phyloP scores from a whole-genome alignment of 495 filamentous ascomycete species.

The Tuber umbilicatum region DNA sequence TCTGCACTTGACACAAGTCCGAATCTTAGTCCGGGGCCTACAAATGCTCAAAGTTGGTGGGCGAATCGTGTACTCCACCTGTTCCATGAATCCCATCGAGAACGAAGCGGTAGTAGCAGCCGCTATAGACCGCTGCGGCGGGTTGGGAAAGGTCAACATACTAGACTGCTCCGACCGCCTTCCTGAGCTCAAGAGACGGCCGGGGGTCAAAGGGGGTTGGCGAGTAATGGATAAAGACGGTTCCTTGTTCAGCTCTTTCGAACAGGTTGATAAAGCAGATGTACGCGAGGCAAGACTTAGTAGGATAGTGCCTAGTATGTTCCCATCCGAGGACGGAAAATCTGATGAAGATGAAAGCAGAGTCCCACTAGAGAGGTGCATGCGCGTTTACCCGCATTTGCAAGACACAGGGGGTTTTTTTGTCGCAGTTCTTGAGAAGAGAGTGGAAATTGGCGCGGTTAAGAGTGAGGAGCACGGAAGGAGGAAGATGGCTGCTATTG shows the following conservation, averaged over 20 bases:
- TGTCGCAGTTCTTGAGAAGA: conserved; percentile 89
- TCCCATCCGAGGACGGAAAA: conserved; percentile 50
- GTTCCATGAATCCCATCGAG: conserved; percentile 95
- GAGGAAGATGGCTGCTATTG: conserved; percentile 52
- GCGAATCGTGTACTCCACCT: conserved; percentile 91
- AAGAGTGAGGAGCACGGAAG: conserved; percentile 60
- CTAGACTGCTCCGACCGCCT: conserved; percentile 73
- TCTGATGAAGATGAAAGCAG: conserved; percentile 51
- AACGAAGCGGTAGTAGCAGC: conserved; percentile 86
- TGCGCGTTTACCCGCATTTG: conserved; percentile 86
- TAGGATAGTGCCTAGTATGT: conserved; percentile 71
- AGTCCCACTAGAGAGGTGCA: conserved; percentile 80
- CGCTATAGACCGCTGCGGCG: conserved; percentile 87
- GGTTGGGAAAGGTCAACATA: conserved; percentile 69
- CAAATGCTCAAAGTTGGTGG: conserved; percentile 97
- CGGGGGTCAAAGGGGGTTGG: conserved; percentile 67
- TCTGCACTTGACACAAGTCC: conserved; percentile 71
- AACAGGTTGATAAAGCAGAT: conserved; percentile 53
- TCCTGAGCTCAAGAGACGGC: conserved; percentile 63
- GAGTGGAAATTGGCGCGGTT: conserved; percentile 68
- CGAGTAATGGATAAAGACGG: conserved; percentile 79
- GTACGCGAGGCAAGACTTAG: conserved; percentile 48
- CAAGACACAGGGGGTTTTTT: conserved; percentile 98
- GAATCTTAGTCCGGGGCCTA: conserved; percentile 84
- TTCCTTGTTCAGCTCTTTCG: conserved; percentile 66